Percentiles rank a stretch among this genome's conserved stretches.
Conservation (phyloP, 345 rosid species). For the Litchi chinensis region DNA sequence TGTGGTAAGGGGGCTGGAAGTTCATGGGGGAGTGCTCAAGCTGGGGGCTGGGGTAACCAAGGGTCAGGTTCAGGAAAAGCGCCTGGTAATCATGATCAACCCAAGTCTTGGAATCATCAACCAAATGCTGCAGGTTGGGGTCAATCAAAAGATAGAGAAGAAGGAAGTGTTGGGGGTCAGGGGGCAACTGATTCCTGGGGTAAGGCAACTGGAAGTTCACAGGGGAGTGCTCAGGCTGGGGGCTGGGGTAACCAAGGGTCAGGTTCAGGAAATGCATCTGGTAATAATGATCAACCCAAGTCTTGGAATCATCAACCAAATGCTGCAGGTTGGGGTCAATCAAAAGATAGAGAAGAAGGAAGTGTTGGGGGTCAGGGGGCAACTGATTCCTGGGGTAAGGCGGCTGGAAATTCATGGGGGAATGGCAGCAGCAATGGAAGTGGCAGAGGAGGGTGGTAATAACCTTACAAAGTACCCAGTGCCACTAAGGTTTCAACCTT, state of each 20-base stretch:
- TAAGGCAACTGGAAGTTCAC: slow-evolving; percentile 29
- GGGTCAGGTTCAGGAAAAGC: slow-evolving; percentile 13
- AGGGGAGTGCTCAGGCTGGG: slow-evolving; percentile 24
- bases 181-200: slow-evolving; percentile 31
- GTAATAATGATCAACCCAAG: slow-evolving; percentile 12
- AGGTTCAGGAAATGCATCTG: slow-evolving; percentile 16
- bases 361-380: slow-evolving; percentile 22
- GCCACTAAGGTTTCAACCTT: background rate
- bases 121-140: slow-evolving; percentile 23
- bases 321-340: slow-evolving; percentile 14
- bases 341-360: slow-evolving; percentile 22
- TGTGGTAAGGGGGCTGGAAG: slow-evolving; percentile 37
- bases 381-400: slow-evolving; percentile 30
- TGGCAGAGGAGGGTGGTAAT: slow-evolving; percentile 42
- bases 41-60: background rate
- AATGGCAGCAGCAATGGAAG: slow-evolving; percentile 29
- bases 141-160: slow-evolving; percentile 18
- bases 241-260: background rate
- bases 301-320: slow-evolving; percentile 29
- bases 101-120: slow-evolving; percentile 25
- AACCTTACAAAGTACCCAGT: background rate
- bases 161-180: slow-evolving; percentile 19
- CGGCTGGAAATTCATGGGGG: slow-evolving; percentile 36
- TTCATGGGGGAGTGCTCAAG: slow-evolving; percentile 32
- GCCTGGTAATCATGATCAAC: slow-evolving; percentile 12